phyloP scores from a whole-genome alignment of 2,329 filamentous ascomycete genomes.

The Geosmithia putterillii region DNA sequence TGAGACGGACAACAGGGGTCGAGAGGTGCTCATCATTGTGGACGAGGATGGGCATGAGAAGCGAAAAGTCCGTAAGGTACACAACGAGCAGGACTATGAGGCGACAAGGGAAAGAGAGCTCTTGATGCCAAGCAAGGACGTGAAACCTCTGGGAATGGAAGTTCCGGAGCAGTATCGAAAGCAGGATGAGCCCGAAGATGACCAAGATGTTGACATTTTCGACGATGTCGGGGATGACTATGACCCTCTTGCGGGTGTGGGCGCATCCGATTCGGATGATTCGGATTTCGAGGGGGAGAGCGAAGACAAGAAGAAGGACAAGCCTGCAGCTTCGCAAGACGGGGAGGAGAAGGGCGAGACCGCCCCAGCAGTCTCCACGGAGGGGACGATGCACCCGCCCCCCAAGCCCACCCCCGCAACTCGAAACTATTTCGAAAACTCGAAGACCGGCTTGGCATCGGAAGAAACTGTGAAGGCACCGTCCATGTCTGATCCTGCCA shows the following conservation, averaged over 20 bases:
- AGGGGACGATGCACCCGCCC: slow-evolving; percentile 30
- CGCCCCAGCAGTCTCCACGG: slow-evolving; percentile 1
- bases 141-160: slow-evolving; percentile 51
- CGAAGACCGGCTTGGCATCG: slow-evolving; percentile 40
- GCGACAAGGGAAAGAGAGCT: slow-evolving; percentile 29
- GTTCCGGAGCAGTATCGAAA: slow-evolving; percentile 46
- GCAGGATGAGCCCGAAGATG: slow-evolving; percentile 30
- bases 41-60: slow-evolving; percentile 57
- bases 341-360: slow-evolving; percentile 7
- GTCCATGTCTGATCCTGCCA: slow-evolving; percentile 60
- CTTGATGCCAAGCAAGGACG: slow-evolving; percentile 40
- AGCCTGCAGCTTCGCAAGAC: slow-evolving; percentile 8
- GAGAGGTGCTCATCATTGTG: slow-evolving; percentile 52
- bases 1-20: slow-evolving; percentile 46
- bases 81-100: slow-evolving; percentile 21
- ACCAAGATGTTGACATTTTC: slow-evolving; percentile 52
- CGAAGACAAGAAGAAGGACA: slow-evolving; percentile 22
- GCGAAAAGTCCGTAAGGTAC: slow-evolving; percentile 46
- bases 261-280: slow-evolving; percentile 25
- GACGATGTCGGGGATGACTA: slow-evolving; percentile 55
- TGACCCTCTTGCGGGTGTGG: slow-evolving; percentile 50
- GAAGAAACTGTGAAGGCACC: slow-evolving; percentile 37
- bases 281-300: slow-evolving; percentile 33
- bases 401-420: slow-evolving; percentile 25
- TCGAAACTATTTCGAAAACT: slow-evolving; percentile 53